Base-by-base conservation (phyloP, 129 eudicot genomes). In the Lonicera japonica region DNA sequence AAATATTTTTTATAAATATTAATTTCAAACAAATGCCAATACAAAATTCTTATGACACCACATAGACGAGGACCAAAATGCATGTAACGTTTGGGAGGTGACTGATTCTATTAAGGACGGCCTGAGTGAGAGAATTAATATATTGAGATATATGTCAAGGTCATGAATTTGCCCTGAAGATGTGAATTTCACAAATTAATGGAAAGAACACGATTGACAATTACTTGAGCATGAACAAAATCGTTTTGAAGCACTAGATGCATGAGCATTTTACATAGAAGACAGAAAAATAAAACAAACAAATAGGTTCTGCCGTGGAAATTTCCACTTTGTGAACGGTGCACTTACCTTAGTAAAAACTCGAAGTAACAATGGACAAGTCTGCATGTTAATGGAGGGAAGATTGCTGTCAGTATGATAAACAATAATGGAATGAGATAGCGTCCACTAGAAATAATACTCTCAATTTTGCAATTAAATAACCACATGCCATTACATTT, bases 321-420 rank as follows among this genome's bases (percentile, higher is more conserved):
- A 11, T 13, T 21, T 57, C 10, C 57, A 43, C 3, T 39, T 40
- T 39, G 39, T 13, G 19, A 67, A 72, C n/a, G 15, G 36, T 56
- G 29, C 20, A 65, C 75, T 54, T 75, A 87, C 97, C 97, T 90
- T 83, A 11, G 95, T 86, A 60, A 90, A 90, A 61, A 90, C 97
- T 14, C 97, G 95, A 69, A 90, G 97, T 72, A 90, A 70, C 82
- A 86, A 69, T 0, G 95, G 97, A 60, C 97, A 86, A 54, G 97
- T 90, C 97, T 90, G 97, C 67, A 71, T 47, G 45, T 63, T 61
- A 77, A 60, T 7, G 64, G 41, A 63, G 70, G n/a, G 24, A 38
- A 60, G 14, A 15, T 72, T 57, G 17, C 47, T 12, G 67, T 63
- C 29, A 78, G 16, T 51, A 51, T 11, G 15, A 66, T 34, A 58